A percentile compares a stretch with the other conserved stretches of the same genome.
phyloP scores from a whole-genome alignment of 306 rosid species.

The Benincasa hispida region DNA sequence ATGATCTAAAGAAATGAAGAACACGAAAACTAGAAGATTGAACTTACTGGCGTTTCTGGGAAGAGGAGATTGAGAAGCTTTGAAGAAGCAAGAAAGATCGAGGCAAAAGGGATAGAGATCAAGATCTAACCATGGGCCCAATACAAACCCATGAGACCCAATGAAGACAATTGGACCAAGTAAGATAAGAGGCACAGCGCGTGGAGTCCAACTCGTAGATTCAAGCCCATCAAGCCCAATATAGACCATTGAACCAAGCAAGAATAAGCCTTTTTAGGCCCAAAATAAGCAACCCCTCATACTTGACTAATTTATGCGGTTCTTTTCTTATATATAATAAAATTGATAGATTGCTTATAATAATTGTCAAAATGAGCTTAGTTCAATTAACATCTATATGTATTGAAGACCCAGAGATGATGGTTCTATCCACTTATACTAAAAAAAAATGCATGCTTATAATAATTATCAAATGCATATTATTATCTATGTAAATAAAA shows the following conservation, averaged over 20 bases:
- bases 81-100: background rate
- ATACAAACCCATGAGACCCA: background rate
- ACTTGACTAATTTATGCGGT: background rate
- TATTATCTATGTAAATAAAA: too few relatives aligned
- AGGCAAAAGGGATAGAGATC: background rate
- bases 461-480: too few relatives aligned
- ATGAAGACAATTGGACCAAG: background rate
- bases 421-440: too few relatives aligned
- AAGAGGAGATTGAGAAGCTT: background rate
- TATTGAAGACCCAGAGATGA: too few relatives aligned
- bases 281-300: background rate
- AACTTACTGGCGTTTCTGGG: background rate
- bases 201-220: background rate
- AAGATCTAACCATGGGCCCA: background rate
- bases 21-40: background rate
- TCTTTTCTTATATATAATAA: too few relatives aligned
- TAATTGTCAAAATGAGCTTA: too few relatives aligned
- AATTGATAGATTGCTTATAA: too few relatives aligned
- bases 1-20: background rate
- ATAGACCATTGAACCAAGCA: background rate
- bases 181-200: background rate
- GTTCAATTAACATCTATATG: too few relatives aligned
- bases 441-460: too few relatives aligned
- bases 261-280: background rate
- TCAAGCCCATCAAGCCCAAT: background rate